phyloP scores from a whole-genome alignment of 345 rosid species.

The Gossypium arboreum region DNA sequence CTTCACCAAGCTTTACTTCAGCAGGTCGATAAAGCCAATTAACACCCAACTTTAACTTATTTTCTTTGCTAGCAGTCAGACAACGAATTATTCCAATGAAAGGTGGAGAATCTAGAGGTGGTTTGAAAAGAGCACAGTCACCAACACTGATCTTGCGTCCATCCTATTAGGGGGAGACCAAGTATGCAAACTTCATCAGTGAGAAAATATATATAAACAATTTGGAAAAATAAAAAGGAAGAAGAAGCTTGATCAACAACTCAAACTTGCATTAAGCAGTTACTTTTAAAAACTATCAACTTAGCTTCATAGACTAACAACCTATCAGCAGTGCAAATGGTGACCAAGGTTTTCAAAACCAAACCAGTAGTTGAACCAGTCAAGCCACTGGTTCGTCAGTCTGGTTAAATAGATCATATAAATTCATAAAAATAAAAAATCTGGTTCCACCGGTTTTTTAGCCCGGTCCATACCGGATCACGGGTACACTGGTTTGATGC shows the following conservation, averaged over 20 bases:
- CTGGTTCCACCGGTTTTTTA: too few species aligned
- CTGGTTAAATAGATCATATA: too few species aligned
- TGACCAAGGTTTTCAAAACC: too few species aligned
- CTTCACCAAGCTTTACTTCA: conserved; percentile 82
- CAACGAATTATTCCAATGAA: conserved; percentile 82
- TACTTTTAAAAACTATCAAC: not conserved
- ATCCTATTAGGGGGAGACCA: conserved; percentile 39
- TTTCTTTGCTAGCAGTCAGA: conserved; percentile 45
- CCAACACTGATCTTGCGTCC: conserved; percentile 82
- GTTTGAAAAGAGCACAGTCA: conserved; percentile 91
- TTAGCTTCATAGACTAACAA: not conserved
- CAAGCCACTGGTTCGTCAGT: too few species aligned
- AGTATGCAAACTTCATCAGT: not conserved
- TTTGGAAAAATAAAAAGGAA: not conserved
- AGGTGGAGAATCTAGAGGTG: conserved; percentile 73
- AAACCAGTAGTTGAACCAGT: too few species aligned
- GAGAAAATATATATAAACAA: not conserved
- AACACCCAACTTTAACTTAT: conserved; percentile 49
- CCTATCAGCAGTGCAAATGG: not conserved
- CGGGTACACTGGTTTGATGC: too few species aligned
- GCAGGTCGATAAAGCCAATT: conserved; percentile 89
- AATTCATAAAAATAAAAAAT: too few species aligned
- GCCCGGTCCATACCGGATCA: too few species aligned
- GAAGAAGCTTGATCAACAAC: not conserved
- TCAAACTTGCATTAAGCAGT: not conserved